These are phyloP conservation scores for Lepiota venenata DNA, from an alignment of 768 basidiomycete genomes.

Conservation along the genomic window DNA sequence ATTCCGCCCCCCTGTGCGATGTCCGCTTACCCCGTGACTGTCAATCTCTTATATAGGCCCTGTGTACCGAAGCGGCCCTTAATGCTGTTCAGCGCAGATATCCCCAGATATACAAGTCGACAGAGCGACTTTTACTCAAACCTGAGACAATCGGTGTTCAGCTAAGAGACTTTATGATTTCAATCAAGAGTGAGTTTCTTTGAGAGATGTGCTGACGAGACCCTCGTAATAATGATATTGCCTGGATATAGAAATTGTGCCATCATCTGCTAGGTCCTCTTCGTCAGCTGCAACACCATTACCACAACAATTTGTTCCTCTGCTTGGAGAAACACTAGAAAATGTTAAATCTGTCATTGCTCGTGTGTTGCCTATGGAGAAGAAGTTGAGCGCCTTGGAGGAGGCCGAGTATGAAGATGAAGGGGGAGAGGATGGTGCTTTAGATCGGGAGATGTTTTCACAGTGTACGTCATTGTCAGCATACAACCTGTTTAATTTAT, in stretches of 20 bases:
- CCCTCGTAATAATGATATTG: background rate
- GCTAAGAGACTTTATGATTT: conserved; percentile 94
- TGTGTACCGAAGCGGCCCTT: conserved; percentile 95
- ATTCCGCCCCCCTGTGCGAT: background rate
- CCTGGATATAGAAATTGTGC: conserved; percentile 73
- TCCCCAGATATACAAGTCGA: conserved; percentile 95
- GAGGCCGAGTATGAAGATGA: conserved; percentile 93
- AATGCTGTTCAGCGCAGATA: conserved; percentile 96
- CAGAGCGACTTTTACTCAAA: conserved; percentile 78
- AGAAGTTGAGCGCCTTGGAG: conserved; percentile 81
- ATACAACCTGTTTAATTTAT: background rate
- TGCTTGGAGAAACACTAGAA: conserved; percentile 68
- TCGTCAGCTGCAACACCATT: conserved; percentile 83
- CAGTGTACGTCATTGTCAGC: conserved; percentile 54
- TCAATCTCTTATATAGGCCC: conserved; percentile 48
- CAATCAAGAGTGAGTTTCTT: conserved; percentile 80
- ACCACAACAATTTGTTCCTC: conserved; percentile 78
- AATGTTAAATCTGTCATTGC: conserved; percentile 69
- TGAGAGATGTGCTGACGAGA: background rate
- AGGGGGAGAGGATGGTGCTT: conserved; percentile 70
- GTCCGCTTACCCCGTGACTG: conserved; percentile 11
- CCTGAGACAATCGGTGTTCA: conserved; percentile 83
- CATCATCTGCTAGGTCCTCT: conserved; percentile 90
- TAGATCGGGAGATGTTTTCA: conserved; percentile 85
- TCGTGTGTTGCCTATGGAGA: conserved; percentile 74